Base-by-base conservation (phyloP, 805 yeast genomes). In the Candida nitratophila region DNA sequence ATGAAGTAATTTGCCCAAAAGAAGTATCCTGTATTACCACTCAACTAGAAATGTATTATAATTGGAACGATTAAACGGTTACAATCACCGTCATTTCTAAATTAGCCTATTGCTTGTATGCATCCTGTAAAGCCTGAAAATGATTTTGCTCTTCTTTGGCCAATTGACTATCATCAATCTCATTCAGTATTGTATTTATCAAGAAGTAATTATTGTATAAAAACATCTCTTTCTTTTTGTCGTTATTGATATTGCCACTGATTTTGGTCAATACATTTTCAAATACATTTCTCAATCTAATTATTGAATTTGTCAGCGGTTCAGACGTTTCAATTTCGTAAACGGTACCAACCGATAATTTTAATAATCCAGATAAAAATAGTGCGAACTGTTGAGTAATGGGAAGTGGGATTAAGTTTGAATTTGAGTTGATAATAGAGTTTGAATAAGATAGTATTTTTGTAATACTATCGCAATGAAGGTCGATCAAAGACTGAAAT, bases 301-400 rank as follows among this genome's bases (percentile, higher is more conserved):
- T 70, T 7, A 91, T 71, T 1, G 89, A 80, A 49, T 74, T 79
- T 36, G 77, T 77, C 8, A 91, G 66, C 1, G 96, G 96, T 51
- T 87, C 97, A 15, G 74, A 35, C 57, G 65, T 62, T 42, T 61
- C 68, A 9, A 57, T 44, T 41, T 63, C 66, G 39, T 54, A 57
- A 7, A 59, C 56, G 8, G 58, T 45, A 44, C 60, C 59, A 24
- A 47, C 59, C 38, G 57, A 68, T 37, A 91, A 66, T 36, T 79
- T 79, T 43, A 90, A 66, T 26, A 93, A 61, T 6, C 91, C 91
- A 51, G 79, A 73, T 11, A 91, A 54, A 44, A 84, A 75, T 43
- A 77, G 79, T 1, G 95, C 81, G 62, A 87, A 86, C 44, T 84
- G 86, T 51, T 87, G 89, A 0, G 97, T 87, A 30, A 90, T 59